Percentiles rank a stretch among this genome's conserved stretches.
Conservation (phyloP, 495 filamentous ascomycete genomes). For the Cudoniella acicularis region DNA sequence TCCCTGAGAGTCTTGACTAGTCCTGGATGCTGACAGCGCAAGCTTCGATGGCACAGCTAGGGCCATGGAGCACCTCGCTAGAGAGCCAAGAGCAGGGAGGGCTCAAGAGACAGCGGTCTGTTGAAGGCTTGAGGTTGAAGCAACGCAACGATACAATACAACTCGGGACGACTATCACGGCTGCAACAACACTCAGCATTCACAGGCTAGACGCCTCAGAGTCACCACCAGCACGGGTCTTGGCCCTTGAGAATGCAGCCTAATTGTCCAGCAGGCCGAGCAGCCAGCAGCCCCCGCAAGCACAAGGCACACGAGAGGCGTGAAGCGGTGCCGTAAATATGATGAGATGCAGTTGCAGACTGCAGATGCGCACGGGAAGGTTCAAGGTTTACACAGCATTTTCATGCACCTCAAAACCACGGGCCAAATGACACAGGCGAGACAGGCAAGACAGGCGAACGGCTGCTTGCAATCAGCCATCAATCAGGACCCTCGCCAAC, state of each 20-base stretch:
- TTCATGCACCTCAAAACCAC: conserved; percentile 1
- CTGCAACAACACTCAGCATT: no score
- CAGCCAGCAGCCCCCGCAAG: background rate
- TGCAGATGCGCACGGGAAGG: background rate
- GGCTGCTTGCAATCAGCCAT: background rate
- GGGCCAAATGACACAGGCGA: background rate
- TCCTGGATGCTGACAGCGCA: no score
- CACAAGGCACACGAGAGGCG: background rate
- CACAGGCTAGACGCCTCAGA: no score
- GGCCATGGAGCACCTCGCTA: no score
- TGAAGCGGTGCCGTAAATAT: background rate
- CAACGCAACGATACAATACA: no score
- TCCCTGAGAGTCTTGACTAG: background rate
- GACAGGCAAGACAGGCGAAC: background rate
- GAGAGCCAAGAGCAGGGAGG: no score
- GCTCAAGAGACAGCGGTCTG: no score
- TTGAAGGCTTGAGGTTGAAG: no score
- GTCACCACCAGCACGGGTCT: no score
- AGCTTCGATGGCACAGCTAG: no score
- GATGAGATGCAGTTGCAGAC: background rate
- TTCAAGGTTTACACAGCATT: background rate
- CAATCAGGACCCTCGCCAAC: background rate
- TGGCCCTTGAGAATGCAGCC: no score
- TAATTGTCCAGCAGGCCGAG: background rate
- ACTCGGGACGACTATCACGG: no score